Base-by-base conservation (phyloP, 345 rosid species). In the Ricinus communis region DNA sequence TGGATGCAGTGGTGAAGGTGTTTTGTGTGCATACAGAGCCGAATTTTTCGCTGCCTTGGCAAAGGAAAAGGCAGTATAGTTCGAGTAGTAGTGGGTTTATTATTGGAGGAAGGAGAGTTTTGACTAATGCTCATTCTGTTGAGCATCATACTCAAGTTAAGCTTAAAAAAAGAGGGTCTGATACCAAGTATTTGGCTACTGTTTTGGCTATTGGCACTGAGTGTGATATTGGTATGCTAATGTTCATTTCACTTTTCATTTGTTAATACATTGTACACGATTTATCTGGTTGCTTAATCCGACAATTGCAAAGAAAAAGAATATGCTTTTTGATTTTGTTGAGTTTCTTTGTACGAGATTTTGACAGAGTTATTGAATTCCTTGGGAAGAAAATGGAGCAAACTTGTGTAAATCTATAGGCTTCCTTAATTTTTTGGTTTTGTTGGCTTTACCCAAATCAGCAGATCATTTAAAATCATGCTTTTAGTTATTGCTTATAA, bases 11-110 rank as follows among this genome's bases (percentile, higher is more conserved):
- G 8, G 98, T 93, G 50, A 93, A 93, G 74, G 94, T 93, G 41
- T 91, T 93, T 51, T 93, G 98, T 28, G 97, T 89, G 33, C 98
- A 91, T 43, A 88, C 98, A 8, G 96, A 91, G 71, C 98, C 98
- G 2, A 93, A 93, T 77, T 93, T 87, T 80, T 93, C 97, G 9
- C 80, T 89, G 5, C 91, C 97, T 2, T 93, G 98, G 98, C 98
- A 93, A 75, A 79, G 96, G 76, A 91, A 93, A 73, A 72, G 94
- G 30, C 97, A 93, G 83, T 93, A 89, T 58, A 89, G 94, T 68
- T 87, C 97, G 18, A 89, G 91, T 71, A 91, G 94, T 33, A 91
- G 97, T 59, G 97, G 97, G 31, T 93, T 93, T 74, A 83, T 91
- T 43, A 61, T 91, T 21, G 86, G 85, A 3, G 91, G 94, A 41